Base-by-base conservation (phyloP, 306 rosid species). In the Lupinus albus region DNA sequence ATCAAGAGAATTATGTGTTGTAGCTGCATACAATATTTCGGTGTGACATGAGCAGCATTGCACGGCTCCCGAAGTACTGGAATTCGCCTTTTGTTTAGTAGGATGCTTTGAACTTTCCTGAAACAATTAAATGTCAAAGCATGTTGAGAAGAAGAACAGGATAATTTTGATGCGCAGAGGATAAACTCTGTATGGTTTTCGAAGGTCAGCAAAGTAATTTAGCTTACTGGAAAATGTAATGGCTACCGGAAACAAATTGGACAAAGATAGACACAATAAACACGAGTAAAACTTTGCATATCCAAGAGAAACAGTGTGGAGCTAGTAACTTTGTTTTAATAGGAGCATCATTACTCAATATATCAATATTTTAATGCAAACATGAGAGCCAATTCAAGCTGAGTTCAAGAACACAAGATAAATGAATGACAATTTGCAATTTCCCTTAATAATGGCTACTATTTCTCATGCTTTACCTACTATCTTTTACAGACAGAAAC, bases 51-150 rank as follows among this genome's bases (percentile, higher is more conserved):
- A 78, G 72, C 78, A 72, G 66, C 87, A 75, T 52, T 39, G 78
- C 63, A 76, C 42, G 39, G 47, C 68, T 71, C 45, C 46, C 13
- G 71, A 58, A 32, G 20, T 28, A n/a, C 47, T 53, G 49, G 54
- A 67, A 39, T 47, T 57, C 28, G 36, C 42, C 46, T 76, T 78
- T 74, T 78, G 71, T 70, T 44, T 72, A 54, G 79, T 11, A 16
- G 54, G 68, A 67, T 49, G 28, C 76, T 73, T 84, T 16, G 62
- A 70, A 42, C 75, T 66, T 80, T 73, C 84, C 97, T 91, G 89
- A 56, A 54, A 78, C 63, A 68, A 62, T 36, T 17, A 62, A 72
- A 63, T 32, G 17, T 14, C 30, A 54, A 61, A 67, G 48, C 25
- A 13, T 0, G 10, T 11, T 52, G 42, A 52, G 45, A 10, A 47